Evolutionary conservation across 2,329 filamentous ascomycete species (phyloP), one percentile per base, ranked within the genome.

Genomic region (Aspergillus transmontanensis): DNA sequence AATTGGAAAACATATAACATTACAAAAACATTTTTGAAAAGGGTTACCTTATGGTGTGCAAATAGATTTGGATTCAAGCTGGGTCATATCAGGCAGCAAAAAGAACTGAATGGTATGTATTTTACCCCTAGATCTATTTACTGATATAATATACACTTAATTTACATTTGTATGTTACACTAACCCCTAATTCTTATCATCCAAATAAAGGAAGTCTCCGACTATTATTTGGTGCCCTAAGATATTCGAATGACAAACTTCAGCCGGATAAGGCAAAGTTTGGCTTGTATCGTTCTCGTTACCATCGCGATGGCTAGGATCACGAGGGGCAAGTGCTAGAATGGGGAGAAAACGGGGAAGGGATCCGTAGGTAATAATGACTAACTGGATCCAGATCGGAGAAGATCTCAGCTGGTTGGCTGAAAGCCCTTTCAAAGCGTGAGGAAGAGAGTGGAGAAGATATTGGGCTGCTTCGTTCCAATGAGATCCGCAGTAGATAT

Each of bases 121-220:
- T 39, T 39, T 39, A n/a, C 19, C 19, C 6, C 26, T 26, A 30
- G 9, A 32, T 53, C 16, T 34, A 30, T 53, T 39, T 34, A 36
- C 45, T 46, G 43, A 48, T 36, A 14, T 67, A 62, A 58, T 65
- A 58, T 70, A 71, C 62, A 69, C 39, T 43, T 71, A 67, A 60
- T 68, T 67, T 72, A 71, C 69, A 71, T 51, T 39, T 64, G 32
- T 63, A 41, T 43, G 10, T 58, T 64, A 51, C 48, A 51, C 28
- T 11, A 19, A 51, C n/a, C 12, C 23, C 45, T 23, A n/a, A 7
- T 21, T n/a, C 7, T 21, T n/a, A 32, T 34, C 4, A 21, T 32
- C 48, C 28, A 48, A n/a, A 48, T 4, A 28, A 26, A 1, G 11
- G 12, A 26, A 48, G 14, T 23, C 12, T 26, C 12, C 23, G 5